Base-by-base conservation (phyloP, 1,139 yeast genomes). In the Lodderomyces parapsilosis region DNA sequence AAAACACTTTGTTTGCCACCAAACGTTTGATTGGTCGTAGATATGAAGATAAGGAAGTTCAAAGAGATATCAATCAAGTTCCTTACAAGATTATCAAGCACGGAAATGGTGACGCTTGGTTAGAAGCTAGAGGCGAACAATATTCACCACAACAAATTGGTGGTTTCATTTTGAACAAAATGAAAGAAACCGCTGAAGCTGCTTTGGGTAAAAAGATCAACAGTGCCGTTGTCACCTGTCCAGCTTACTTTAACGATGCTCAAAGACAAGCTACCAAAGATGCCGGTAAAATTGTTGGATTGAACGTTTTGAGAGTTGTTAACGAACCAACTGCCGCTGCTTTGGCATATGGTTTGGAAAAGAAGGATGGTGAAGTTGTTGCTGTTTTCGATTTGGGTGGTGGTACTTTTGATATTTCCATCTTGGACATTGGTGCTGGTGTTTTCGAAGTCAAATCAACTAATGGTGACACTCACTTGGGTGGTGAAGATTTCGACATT, bases 271-370 rank as follows among this genome's bases (percentile, higher is more conserved):
- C 98, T 53, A 91, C 97, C 66, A 91, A 91, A 78, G 96, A 89
- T 68, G 97, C 98, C 48, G 98, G 98, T 78, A 93, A 90, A 70
- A 90, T 91, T 72, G 96, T 90, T 54, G 98, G 98, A 50, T 77
- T 91, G 62, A 90, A 90, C 74, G 96, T 93, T 54, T 78, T 93
- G 67, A 87, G 98, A 78, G 97, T 91, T 57, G 96, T 91, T 55
- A 93, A 91, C 78, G 99, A 91, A 77, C 98, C 98, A 63, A 91
- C 99, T 55, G 98, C 99, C 51, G 99, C 98, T 56, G 98, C 98
- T 47, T 76, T 91, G 59, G 99, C 99, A 49, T 93, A 91, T 68
- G 98, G 98, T 72, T 78, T 91, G 57, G 98, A 91, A 68, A 85
- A 84, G 77, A 78, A 79, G 55, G 82, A 79, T 51, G 84, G 86